Evolutionary conservation across 2,329 filamentous ascomycete species (phyloP).

Genomic region (Xylariomycetidae sp.): DNA sequence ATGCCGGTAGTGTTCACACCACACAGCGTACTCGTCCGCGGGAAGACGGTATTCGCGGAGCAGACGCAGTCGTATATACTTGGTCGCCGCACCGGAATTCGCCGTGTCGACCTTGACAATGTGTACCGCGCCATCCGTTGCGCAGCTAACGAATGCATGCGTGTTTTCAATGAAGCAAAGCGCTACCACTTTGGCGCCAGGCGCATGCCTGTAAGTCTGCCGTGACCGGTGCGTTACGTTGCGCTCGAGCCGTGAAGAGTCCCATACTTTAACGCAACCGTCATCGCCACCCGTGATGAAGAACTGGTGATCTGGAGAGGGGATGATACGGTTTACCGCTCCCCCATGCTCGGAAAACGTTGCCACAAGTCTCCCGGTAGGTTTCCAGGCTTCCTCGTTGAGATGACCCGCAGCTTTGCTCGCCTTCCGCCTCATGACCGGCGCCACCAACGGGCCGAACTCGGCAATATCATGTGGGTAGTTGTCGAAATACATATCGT

Average conservation of each 20-base stretch:
- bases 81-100: conserved; percentile 43
- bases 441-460: conserved; percentile 76
- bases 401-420: conserved; percentile 45
- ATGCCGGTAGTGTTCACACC: conserved; percentile 85
- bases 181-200: conserved; percentile 67
- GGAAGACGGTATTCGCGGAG: conserved; percentile 78
- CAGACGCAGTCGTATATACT: conserved; percentile 72
- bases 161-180: conserved; percentile 91
- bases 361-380: conserved; percentile 76
- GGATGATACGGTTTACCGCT: conserved; percentile 72
- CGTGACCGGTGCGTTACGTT: conserved; percentile 85
- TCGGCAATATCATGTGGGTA: conserved; percentile 60
- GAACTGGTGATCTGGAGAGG: conserved; percentile 86
- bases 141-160: conserved; percentile 87
- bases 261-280: conserved; percentile 88
- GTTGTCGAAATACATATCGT: conserved; percentile 75
- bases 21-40: conserved; percentile 70
- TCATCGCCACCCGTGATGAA: conserved; percentile 94
- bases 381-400: conserved; percentile 66
- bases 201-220: conserved; percentile 72
- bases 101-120: conserved; percentile 71
- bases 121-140: conserved; percentile 82
- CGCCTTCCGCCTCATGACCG: conserved; percentile 51
- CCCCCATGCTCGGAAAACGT: conserved; percentile 84
- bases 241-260: conserved; percentile 80